phyloP scores from a whole-genome alignment of 2,329 filamentous ascomycete genomes.

The Ploettnerulaceae sp. region DNA sequence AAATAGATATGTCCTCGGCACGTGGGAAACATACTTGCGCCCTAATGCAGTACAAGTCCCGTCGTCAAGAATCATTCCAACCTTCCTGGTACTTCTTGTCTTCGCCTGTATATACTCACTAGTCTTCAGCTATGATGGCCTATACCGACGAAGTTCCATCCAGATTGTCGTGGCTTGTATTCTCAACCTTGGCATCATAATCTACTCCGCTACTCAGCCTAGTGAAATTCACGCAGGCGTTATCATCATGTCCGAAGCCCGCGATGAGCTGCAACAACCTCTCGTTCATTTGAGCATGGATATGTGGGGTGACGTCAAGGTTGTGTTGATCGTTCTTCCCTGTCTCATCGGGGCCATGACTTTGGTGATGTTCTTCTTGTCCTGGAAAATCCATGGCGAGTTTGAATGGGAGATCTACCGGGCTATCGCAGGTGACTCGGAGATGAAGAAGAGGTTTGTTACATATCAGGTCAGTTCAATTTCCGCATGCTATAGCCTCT shows the following conservation, averaged over 20 bases:
- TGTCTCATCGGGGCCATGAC: background rate
- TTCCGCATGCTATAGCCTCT: too few species aligned
- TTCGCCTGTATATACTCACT: constrained; percentile 1
- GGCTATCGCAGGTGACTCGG: constrained; percentile 1
- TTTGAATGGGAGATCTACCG: constrained; percentile 5
- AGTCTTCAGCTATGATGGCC: constrained; percentile 2
- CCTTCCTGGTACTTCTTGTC: background rate
- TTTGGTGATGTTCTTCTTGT: background rate
- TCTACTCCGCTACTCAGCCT: constrained; percentile 2
- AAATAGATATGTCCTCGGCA: background rate
- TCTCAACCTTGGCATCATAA: background rate
- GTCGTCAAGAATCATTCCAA: background rate
- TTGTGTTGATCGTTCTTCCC: background rate
- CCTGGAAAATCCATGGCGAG: constrained; percentile 5
- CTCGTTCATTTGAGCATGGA: constrained; percentile 1
- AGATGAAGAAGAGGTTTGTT: constrained; percentile 3
- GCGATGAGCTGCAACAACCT: background rate
- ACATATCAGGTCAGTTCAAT: constrained; percentile 1
- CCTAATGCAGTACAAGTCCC: background rate
- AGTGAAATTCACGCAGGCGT: background rate
- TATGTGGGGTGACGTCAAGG: constrained; percentile 3
- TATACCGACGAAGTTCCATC: background rate
- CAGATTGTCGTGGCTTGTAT: background rate
- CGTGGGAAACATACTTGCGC: background rate
- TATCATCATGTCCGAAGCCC: background rate